A percentile compares a stretch with the other conserved stretches of the same genome.
phyloP scores from a whole-genome alignment of 345 rosid species.

The Populus euphratica region DNA sequence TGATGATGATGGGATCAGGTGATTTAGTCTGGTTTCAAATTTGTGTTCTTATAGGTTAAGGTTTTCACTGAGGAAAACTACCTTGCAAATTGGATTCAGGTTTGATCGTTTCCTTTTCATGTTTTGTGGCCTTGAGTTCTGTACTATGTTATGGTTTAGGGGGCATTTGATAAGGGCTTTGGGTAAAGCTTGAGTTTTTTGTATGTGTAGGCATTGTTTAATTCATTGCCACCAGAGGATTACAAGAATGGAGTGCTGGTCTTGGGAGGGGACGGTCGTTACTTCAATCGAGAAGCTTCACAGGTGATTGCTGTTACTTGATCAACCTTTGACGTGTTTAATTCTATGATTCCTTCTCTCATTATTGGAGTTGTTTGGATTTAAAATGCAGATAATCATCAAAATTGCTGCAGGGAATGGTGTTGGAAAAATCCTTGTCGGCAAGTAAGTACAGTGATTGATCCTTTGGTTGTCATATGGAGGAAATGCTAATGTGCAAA shows the following conservation, averaged over 20 bases:
- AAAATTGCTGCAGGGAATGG: constrained; percentile 97
- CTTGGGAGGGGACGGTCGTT: constrained; percentile 93
- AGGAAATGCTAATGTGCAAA: neutral
- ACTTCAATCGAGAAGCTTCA: constrained; percentile 76
- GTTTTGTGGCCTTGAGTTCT: neutral
- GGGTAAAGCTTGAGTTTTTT: constrained; percentile 2
- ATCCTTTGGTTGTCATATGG: neutral
- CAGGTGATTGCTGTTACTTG: constrained; percentile 47
- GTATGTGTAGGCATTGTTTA: constrained; percentile 64
- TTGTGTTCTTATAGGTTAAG: constrained; percentile 54
- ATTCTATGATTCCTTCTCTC: neutral
- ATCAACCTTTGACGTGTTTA: neutral
- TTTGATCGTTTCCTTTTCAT: constrained; percentile 19
- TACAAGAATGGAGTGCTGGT: constrained; percentile 72
- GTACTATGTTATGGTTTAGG: neutral
- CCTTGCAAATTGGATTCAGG: constrained; percentile 97
- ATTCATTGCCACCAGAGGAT: constrained; percentile 77
- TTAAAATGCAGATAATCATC: constrained; percentile 62
- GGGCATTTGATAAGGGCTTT: neutral
- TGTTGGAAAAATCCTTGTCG: constrained; percentile 75
- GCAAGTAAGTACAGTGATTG: constrained; percentile 51
- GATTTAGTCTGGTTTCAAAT: neutral
- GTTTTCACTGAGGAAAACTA: constrained; percentile 83
- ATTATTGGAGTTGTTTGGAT: constrained; percentile 10
- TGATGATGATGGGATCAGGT: neutral